Percentiles rank a stretch among this genome's conserved stretches.
Evolutionary conservation across 108 stramenopile genomes (phyloP).

Genomic region (Stephanodiscus triporus): DNA sequence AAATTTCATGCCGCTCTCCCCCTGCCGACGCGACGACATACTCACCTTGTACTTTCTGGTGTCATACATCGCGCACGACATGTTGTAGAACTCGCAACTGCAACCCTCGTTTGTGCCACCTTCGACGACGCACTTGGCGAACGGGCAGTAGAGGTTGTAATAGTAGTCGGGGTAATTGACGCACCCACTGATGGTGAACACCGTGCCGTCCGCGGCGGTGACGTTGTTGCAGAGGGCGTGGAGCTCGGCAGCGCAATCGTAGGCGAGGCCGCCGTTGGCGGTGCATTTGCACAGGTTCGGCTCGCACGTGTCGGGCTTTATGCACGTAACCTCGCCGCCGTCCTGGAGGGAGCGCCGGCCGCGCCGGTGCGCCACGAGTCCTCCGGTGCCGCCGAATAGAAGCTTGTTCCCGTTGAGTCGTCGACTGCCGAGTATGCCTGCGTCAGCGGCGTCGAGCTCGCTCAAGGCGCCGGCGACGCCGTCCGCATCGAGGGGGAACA

Average conservation of each 20-base stretch:
- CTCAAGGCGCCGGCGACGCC: not conserved
- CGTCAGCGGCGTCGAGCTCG: not conserved
- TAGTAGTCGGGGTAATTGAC: constrained; percentile 1
- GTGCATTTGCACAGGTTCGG: constrained; percentile 21
- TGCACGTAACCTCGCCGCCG: constrained; percentile 9
- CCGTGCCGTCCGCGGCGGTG: not conserved
- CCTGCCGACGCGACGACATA: not conserved
- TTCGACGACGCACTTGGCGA: constrained; percentile 6
- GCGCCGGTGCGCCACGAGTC: not conserved
- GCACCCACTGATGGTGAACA: constrained; percentile 11
- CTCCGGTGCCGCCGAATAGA: not conserved
- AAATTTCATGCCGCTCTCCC: not conserved
- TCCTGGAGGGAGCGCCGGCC: constrained; percentile 3
- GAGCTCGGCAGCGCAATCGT: constrained; percentile 17
- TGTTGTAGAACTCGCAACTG: constrained; percentile 6
- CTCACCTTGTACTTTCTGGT: not conserved
- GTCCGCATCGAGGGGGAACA: too few species aligned
- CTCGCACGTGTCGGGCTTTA: constrained; percentile 25
- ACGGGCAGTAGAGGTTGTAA: constrained; percentile 18
- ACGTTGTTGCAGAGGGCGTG: constrained; percentile 21
- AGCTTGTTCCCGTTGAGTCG: not conserved
- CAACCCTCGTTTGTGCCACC: constrained; percentile 12
- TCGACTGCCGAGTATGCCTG: not conserved
- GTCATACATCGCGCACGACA: constrained; percentile 4
- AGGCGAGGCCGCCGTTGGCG: not conserved